A percentile compares a stretch with the other conserved stretches of the same genome.
phyloP scores from a whole-genome alignment of 352 stramenopile species.

The Peronospora destructor region DNA sequence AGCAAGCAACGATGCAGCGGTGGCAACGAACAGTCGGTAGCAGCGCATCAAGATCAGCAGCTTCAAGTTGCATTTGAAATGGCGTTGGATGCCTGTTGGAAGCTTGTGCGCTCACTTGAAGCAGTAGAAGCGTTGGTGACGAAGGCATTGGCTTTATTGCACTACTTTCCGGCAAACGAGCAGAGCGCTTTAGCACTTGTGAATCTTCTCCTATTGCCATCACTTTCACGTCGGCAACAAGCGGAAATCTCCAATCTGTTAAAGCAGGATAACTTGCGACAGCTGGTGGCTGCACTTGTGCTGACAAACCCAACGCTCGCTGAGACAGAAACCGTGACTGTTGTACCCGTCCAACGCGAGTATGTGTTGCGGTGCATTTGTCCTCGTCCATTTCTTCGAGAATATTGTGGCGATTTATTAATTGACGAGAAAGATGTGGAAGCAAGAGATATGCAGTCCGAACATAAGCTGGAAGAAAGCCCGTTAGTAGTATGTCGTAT shows the following conservation, averaged over 20 bases:
- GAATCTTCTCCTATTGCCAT: conserved; percentile 29
- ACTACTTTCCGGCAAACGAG: conserved; percentile 33
- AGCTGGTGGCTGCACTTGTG: conserved; percentile 35
- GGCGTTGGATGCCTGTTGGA: conserved; percentile 68
- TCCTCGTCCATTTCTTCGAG: conserved; percentile 54
- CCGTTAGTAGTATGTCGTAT: conserved; percentile 72
- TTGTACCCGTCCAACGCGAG: conserved; percentile 45
- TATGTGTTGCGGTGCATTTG: conserved; percentile 75
- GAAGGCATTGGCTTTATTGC: conserved; percentile 38
- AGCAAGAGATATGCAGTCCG: conserved; percentile 4
- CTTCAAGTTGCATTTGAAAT: conserved; percentile 76
- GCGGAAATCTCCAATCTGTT: conserved; percentile 37
- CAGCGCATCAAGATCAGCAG: conserved; percentile 35
- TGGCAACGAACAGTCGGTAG: conserved; percentile 33
- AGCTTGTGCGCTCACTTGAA: conserved; percentile 47
- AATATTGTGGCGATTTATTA: conserved; percentile 28
- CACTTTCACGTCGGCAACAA: conserved; percentile 25
- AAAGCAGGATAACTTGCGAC: conserved; percentile 25
- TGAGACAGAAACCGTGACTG: conserved; percentile 16
- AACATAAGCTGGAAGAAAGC: conserved; percentile 39
- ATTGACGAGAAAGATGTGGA: conserved; percentile 21
- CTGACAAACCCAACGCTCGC: conserved; percentile 37
- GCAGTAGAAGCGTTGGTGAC: conserved; percentile 44
- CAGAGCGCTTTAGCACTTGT: conserved; percentile 28
- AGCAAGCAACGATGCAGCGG: conserved; percentile 11